Conservation (phyloP, 805 yeast genomes). For the Ogataea thermomethanolica region DNA sequence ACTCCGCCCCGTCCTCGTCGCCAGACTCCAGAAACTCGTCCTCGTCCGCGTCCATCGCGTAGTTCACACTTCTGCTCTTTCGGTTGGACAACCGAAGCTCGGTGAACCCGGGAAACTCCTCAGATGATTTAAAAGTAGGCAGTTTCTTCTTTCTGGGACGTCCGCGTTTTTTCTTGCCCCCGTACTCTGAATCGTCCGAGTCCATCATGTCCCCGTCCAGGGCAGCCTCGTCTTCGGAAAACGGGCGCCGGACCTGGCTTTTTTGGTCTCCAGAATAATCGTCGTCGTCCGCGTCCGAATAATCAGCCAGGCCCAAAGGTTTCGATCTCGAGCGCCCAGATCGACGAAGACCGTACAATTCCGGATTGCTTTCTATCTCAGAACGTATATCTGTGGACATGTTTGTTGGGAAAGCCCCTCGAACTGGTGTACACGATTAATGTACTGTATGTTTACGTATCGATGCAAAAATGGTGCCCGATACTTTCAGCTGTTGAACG, state of each 20-base stretch:
- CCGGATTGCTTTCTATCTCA: conserved; percentile 68
- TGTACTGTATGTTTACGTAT: conserved; percentile 4
- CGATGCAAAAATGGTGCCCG: background rate
- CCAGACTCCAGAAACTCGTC: conserved; percentile 47
- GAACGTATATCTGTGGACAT: conserved; percentile 25
- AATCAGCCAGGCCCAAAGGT: conserved; percentile 28
- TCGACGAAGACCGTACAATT: conserved; percentile 77
- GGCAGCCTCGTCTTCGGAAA: conserved; percentile 30
- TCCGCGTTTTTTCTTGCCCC: conserved; percentile 19
- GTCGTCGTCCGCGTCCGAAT: conserved; percentile 26
- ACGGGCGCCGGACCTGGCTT: conserved; percentile 16
- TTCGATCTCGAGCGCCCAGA: conserved; percentile 57
- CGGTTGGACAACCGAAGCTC: conserved; percentile 80
- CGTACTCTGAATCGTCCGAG: conserved; percentile 34
- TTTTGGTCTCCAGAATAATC: conserved; percentile 17
- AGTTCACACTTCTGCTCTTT: conserved; percentile 67
- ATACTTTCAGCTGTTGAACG: background rate
- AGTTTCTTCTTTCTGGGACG: conserved; percentile 13
- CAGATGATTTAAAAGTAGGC: conserved; percentile 12
- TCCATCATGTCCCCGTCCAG: conserved; percentile 27
- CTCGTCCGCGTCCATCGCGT: conserved; percentile 56
- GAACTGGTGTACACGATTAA: background rate
- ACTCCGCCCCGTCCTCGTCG: conserved; percentile 24
- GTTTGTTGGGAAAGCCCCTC: background rate
- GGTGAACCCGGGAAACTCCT: conserved; percentile 27